Base-by-base conservation (phyloP, 2,329 filamentous ascomycete species). In the Diaporthe destruens region DNA sequence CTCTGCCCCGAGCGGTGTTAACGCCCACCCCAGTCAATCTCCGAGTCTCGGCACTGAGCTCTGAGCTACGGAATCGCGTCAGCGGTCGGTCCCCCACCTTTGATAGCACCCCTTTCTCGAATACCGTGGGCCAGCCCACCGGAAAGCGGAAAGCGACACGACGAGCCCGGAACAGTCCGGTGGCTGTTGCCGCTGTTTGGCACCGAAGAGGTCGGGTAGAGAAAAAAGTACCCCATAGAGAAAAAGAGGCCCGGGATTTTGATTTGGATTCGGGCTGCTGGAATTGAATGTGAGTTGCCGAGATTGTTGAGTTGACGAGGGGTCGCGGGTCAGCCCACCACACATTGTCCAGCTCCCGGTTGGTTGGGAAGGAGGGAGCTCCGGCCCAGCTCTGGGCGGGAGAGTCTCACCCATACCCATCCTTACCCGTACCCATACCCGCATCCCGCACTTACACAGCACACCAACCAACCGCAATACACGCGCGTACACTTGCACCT, bases 81-180 rank as follows among this genome's bases (percentile, higher is more conserved):
- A 63, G 49, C 72, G 55, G 65, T 47, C 63, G 55, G 65, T 47
- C 63, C 65, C 66, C 72, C 72, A 74, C 70, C 65, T 70, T 67
- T 61, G 34, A 56, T 39, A 66, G 61, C n/a, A 29, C 32, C n/a
- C n/a, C 57, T 39, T 56, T 56, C 39, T 67, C 11, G 55, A 53
- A 23, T 36, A 39, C 51, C 55, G 70, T 23, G 55, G 57, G 55
- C 61, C 36, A 63, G 23, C 59, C 44, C 44, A 55, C 29, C 56
- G 59, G 49, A 57, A 32, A 63, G 29, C 56, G 59, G 49, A 57
- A 32, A 39, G 32, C 55, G 57, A 70, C 57, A 67, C 25, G 39
- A 11, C 44, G 55, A 70, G 61, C 44, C 34, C 51, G 49, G 32
- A 32, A 32, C 51, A 51, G 70, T 63, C 44, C 59, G 34, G 42